These are phyloP conservation scores for Panaeolus cyanescens DNA, from an alignment of 768 basidiomycete species.

Conservation along the genomic window DNA sequence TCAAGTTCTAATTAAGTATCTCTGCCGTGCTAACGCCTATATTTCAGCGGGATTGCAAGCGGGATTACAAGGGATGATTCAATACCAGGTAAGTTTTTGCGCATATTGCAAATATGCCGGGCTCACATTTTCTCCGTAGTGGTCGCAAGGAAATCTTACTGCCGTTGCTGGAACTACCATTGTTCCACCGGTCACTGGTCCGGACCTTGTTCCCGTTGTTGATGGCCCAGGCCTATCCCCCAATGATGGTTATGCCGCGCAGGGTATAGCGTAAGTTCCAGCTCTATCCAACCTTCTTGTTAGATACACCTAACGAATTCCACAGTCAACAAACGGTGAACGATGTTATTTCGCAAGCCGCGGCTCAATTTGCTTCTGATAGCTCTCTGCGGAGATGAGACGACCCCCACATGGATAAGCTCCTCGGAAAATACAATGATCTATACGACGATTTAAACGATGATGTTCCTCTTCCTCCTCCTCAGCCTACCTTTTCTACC, in stretches of 20 bases:
- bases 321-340: not conserved
- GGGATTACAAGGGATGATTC: slow-evolving; percentile 46
- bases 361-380: not conserved
- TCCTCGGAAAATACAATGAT: not conserved
- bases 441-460: not conserved
- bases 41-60: slow-evolving; percentile 37
- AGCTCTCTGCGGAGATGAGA: not conserved
- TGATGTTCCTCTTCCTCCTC: not conserved
- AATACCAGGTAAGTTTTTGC: slow-evolving; percentile 42
- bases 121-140: slow-evolving; percentile 38
- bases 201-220: slow-evolving; percentile 26
- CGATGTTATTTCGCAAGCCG: not conserved
- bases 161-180: slow-evolving; percentile 48
- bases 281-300: not conserved
- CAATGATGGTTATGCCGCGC: slow-evolving; percentile 62
- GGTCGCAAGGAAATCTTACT: slow-evolving; percentile 57
- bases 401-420: not conserved
- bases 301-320: not conserved
- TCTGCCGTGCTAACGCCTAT: not conserved
- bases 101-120: not conserved
- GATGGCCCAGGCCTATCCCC: slow-evolving; percentile 54
- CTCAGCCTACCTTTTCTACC: not conserved
- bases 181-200: slow-evolving; percentile 31
- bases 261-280: slow-evolving; percentile 38
- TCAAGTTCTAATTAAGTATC: slow-evolving; percentile 12